Evolutionary conservation across 1,284 basidiomycete genomes (phyloP).

Genomic region (Naganishia liquefaciens): DNA sequence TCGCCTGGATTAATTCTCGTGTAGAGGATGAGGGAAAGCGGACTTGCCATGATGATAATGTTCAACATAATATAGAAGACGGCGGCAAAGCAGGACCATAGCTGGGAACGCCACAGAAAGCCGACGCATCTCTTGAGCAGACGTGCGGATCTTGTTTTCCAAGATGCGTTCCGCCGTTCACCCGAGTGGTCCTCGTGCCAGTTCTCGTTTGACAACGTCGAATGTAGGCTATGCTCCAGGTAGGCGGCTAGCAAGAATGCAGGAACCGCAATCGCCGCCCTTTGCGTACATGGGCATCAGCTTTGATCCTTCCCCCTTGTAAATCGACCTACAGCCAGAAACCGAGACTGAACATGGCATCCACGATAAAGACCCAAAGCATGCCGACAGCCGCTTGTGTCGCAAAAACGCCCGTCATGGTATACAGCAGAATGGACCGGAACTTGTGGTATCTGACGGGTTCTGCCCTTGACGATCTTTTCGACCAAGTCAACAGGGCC

Average conservation of each 20-base stretch:
- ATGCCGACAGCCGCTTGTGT: background rate
- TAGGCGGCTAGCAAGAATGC: too few species aligned
- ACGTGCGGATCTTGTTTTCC: too few species aligned
- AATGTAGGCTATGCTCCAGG: too few species aligned
- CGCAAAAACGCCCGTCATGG: background rate
- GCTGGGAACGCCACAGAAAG: constrained; percentile 1
- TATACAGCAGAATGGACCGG: background rate
- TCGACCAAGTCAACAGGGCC: too few species aligned
- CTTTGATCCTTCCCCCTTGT: background rate
- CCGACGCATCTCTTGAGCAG: background rate
- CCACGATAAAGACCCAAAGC: constrained; percentile 1
- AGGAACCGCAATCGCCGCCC: background rate
- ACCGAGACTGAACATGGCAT: background rate
- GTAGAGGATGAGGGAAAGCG: background rate
- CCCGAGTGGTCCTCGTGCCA: too few species aligned
- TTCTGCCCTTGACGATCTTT: background rate
- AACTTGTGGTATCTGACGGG: background rate
- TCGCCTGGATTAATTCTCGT: too few species aligned
- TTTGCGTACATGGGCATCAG: background rate
- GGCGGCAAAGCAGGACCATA: background rate
- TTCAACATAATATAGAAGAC: constrained; percentile 6
- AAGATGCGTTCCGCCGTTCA: too few species aligned
- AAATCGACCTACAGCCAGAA: background rate
- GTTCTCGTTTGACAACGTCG: too few species aligned
- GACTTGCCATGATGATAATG: constrained; percentile 10